Evolutionary conservation across 2,329 filamentous ascomycete genomes (phyloP), one percentile per base, ranked within the genome.

Genomic region (Fonsecaea pugnacius): DNA sequence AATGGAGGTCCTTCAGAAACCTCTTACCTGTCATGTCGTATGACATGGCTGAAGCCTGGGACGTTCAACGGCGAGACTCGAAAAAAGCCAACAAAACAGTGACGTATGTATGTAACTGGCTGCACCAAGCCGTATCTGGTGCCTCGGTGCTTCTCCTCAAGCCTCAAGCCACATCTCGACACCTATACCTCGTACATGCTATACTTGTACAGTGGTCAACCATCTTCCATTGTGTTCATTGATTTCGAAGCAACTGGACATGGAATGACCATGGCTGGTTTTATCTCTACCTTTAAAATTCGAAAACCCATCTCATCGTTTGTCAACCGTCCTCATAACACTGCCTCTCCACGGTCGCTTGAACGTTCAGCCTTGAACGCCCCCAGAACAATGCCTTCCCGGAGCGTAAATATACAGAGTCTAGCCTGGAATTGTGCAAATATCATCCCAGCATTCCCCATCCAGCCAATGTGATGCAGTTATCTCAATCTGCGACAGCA

Each of bases 41-140:
- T 51, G 46, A 58, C 60, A 66, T 57, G 51, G 56, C 43, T 56
- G 56, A 52, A 66, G 64, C 52, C 60, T 60, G 64, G 64, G 50
- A 53, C n/a, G n/a, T 38, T 50, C 7, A 30, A n/a, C 40, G 40
- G 33, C 40, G 32, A 63, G 50, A 58, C 43, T 50, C 52, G 18
- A 40, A 51, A 32, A 48, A 36, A 40, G 43, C n/a, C 27, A 6
- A 65, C 18, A 27, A 43, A 14, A 55, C 53, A 30, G 54, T 67
- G 64, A 64, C 64, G 64, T 67, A 58, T 40, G 36, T 46, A 10
- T 21, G 14, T 43, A 27, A 21, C 6, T 30, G 36, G n/a, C 33
- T n/a, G 27, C 4, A 14, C 12, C 38, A 14, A 16, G 38, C 38
- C 18, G 24, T 18, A 32, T 40, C 27, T 35, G 32, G n/a, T 21